Percentiles rank a stretch among this genome's conserved stretches.
Evolutionary conservation across 2,329 filamentous ascomycete genomes (phyloP).

Genomic region (Exophiala sp.): DNA sequence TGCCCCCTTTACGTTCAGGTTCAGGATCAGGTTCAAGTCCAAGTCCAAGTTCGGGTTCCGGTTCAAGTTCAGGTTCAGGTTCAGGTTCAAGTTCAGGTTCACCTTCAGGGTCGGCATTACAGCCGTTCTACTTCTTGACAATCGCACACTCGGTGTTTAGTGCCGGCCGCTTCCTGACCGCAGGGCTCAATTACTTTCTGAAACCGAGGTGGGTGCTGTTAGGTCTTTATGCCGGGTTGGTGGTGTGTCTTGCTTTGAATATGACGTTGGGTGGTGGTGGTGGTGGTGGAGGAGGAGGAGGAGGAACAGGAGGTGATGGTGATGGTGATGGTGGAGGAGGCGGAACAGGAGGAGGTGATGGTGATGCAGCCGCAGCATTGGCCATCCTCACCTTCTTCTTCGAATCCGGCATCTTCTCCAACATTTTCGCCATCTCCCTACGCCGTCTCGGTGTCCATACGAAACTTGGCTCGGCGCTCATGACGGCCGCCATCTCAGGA

Average conservation of each 20-base stretch:
- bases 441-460: conserved; percentile 55
- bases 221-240: conserved; percentile 48
- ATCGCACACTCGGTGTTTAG: conserved; percentile 55
- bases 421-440: conserved; percentile 54
- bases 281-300: conserved; percentile 40
- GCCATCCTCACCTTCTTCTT: conserved; percentile 53
- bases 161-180: conserved; percentile 52
- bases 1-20: no score
- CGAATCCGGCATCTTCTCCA: conserved; percentile 55
- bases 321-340: no score
- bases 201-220: conserved; percentile 55
- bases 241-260: conserved; percentile 48
- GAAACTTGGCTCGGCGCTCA: conserved; percentile 49
- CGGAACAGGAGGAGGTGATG: no score
- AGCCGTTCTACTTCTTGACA: conserved; percentile 44
- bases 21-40: no score
- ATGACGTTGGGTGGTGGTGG: conserved; percentile 45
- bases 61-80: no score
- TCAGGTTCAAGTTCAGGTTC: no score
- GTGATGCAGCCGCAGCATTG: conserved; percentile 42
- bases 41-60: no score
- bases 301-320: no score
- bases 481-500: conserved; percentile 51
- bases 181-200: conserved; percentile 48
- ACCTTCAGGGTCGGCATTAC: conserved; percentile 29